These are phyloP conservation scores for Ambrosiella beaveri DNA, from an alignment of 2,329 filamentous ascomycete genomes.

Conservation along the genomic window DNA sequence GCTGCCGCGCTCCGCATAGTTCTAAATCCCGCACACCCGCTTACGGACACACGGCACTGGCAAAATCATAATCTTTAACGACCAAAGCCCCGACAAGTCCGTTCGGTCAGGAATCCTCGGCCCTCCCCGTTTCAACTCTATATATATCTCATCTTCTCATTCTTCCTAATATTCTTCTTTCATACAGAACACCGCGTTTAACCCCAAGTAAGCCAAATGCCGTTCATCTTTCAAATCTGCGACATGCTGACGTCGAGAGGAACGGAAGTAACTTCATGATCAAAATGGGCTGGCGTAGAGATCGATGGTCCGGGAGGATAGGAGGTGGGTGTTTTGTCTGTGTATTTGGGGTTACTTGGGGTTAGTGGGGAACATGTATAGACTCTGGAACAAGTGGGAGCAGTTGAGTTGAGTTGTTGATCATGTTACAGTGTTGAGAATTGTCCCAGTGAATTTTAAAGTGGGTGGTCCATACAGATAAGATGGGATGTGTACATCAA, in stretches of 20 bases:
- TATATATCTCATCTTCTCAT: background rate
- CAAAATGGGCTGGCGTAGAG: background rate
- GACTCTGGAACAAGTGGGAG: too few species aligned
- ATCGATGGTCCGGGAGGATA: background rate
- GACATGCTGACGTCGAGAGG: background rate
- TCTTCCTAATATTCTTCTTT: background rate
- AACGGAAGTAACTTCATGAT: background rate
- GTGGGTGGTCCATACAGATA: background rate
- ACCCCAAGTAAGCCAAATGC: too few species aligned
- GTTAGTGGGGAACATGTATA: too few species aligned
- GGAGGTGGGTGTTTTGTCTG: too few species aligned
- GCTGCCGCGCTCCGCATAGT: too few species aligned
- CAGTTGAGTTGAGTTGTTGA: too few species aligned
- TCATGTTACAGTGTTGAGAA: background rate
- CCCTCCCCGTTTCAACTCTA: background rate
- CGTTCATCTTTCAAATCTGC: background rate
- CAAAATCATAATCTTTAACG: background rate
- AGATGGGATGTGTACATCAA: background rate
- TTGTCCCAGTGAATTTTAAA: background rate
- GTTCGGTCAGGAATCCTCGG: too few species aligned
- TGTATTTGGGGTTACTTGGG: too few species aligned
- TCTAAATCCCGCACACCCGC: too few species aligned
- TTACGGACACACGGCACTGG: background rate
- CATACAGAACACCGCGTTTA: too few species aligned
- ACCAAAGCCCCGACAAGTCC: background rate